A percentile compares a stretch with the other conserved stretches of the same genome.
Evolutionary conservation across 768 basidiomycete genomes (phyloP).

Genomic region (Russula dissimulans): DNA sequence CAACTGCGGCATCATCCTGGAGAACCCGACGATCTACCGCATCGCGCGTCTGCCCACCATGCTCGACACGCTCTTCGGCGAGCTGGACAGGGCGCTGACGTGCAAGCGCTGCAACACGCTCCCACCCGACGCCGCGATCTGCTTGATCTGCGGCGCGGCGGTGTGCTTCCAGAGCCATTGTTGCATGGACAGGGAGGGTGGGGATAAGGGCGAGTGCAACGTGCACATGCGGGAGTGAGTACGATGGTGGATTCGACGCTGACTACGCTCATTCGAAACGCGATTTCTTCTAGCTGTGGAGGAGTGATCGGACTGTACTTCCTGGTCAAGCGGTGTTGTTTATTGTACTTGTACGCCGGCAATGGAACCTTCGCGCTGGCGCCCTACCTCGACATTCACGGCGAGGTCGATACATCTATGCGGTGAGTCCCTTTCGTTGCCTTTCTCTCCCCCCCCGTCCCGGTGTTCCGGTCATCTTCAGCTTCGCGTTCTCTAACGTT

Average conservation of each 20-base stretch:
- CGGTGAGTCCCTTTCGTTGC: constrained; percentile 41
- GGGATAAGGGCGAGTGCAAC: constrained; percentile 83
- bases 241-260: not conserved
- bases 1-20: constrained; percentile 70
- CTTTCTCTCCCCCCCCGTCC: not conserved
- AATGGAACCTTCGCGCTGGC: constrained; percentile 85
- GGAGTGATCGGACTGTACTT: constrained; percentile 86
- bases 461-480: not conserved
- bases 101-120: constrained; percentile 73
- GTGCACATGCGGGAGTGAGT: constrained; percentile 77
- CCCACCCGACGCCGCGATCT: constrained; percentile 82
- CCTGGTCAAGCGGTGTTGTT: constrained; percentile 82
- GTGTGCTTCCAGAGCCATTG: constrained; percentile 91
- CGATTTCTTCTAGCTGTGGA: constrained; percentile 54
- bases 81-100: constrained; percentile 58
- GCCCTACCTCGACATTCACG: constrained; percentile 90
- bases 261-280: not conserved
- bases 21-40: constrained; percentile 77
- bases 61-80: constrained; percentile 77
- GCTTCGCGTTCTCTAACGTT: not conserved
- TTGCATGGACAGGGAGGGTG: constrained; percentile 64
- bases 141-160: constrained; percentile 79
- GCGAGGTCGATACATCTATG: constrained; percentile 88
- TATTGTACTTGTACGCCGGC: constrained; percentile 80
- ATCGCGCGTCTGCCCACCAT: constrained; percentile 72